These are phyloP conservation scores for Cyberlindnera euphorbiiphila DNA, from an alignment of 805 yeast species.

Conservation along the genomic window DNA sequence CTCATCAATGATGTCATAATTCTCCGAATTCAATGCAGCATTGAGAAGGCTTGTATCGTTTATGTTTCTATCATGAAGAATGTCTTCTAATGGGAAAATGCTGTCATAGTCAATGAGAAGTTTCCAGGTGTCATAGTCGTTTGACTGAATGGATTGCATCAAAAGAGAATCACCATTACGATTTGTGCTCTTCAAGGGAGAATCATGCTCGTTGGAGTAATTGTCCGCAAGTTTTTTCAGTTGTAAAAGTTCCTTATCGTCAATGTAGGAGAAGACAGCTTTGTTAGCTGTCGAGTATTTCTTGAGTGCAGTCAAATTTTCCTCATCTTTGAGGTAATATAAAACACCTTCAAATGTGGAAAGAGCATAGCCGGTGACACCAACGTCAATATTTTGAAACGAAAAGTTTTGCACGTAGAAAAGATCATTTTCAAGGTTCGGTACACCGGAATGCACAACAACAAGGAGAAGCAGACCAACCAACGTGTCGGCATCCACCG, in stretches of 20 bases:
- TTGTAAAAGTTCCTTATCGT: constrained; percentile 27
- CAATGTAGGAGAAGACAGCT: constrained; percentile 51
- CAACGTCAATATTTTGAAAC: constrained; percentile 43
- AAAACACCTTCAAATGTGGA: constrained; percentile 84
- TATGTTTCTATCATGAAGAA: constrained; percentile 58
- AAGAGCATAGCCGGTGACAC: constrained; percentile 69
- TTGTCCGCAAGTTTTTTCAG: constrained; percentile 28
- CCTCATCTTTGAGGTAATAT: constrained; percentile 47
- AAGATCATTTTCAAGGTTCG: constrained; percentile 58
- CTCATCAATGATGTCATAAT: constrained; percentile 41
- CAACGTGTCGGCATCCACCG: constrained; percentile 77
- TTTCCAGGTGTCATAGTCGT: constrained; percentile 42
- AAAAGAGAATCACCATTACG: constrained; percentile 68
- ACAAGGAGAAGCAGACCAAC: constrained; percentile 71
- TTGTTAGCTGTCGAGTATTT: constrained; percentile 44
- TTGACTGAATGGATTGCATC: constrained; percentile 53
- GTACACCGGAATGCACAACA: constrained; percentile 57
- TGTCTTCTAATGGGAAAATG: constrained; percentile 60
- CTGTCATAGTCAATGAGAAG: constrained; percentile 43
- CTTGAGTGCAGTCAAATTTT: constrained; percentile 36
- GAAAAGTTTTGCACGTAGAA: constrained; percentile 63
- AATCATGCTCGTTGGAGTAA: constrained; percentile 20
- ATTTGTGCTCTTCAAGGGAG: constrained; percentile 36
- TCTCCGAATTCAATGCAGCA: constrained; percentile 56
- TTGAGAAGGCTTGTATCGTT: constrained; percentile 54